Evolutionary conservation across 139 green algal genomes (phyloP).

Genomic region (Limnomonas spitsbergensis): DNA sequence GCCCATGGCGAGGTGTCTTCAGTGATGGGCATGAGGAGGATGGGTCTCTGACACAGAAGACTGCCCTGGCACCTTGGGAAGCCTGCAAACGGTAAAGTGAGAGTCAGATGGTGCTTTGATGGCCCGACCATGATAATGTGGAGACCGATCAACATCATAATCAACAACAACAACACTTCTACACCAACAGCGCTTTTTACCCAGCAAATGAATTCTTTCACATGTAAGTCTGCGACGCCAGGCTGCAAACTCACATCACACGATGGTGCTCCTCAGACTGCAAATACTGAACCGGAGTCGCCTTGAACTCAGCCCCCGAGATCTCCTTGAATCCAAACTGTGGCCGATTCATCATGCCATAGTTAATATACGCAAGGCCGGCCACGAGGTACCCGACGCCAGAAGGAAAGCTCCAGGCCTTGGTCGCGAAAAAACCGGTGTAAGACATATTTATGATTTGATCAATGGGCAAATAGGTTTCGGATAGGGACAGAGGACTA

Average conservation of each 20-base stretch:
- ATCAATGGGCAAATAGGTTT: too few species aligned
- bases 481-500: too few species aligned
- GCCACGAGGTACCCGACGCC: neutral
- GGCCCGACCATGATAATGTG: neutral
- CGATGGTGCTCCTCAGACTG: neutral
- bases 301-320: neutral
- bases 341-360: neutral
- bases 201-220: neutral
- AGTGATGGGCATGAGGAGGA: slow-evolving; percentile 2
- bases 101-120: neutral
- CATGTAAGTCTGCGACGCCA: neutral
- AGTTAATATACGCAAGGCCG: neutral
- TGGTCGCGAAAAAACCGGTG: neutral
- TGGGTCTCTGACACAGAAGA: neutral
- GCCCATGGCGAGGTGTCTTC: too few species aligned
- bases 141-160: neutral
- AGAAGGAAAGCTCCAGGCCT: neutral
- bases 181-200: neutral
- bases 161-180: neutral
- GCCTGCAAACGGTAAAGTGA: neutral
- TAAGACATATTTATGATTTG: neutral
- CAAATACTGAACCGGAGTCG: slow-evolving; percentile 6
- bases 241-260: neutral
- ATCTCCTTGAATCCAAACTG: neutral
- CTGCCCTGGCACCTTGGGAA: slow-evolving; percentile 10